A percentile compares a stretch with the other conserved stretches of the same genome.
phyloP scores from a whole-genome alignment of 2,329 filamentous ascomycete species.

The Xylaria arbuscula region DNA sequence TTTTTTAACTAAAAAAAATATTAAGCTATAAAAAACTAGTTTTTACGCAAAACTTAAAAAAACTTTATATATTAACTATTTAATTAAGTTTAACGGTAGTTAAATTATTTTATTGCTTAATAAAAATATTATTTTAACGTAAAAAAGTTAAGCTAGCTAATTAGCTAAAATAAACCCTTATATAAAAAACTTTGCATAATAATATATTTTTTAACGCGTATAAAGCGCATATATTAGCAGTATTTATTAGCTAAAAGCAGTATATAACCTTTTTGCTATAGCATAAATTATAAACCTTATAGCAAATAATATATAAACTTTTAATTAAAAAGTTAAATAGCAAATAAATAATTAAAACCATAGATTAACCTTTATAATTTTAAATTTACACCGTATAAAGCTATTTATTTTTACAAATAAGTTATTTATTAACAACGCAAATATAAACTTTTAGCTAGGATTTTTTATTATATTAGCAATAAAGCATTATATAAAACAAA shows the following conservation, averaged over 20 bases:
- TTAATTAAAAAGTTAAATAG: constrained; percentile 1
- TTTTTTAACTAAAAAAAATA: constrained; percentile 1
- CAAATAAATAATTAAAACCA: not conserved
- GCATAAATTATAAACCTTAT: not conserved
- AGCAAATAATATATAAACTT: not conserved
- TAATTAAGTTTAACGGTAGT: not conserved
- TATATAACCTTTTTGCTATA: no score
- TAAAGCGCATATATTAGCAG: no score
- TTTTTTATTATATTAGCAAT: constrained; percentile 6
- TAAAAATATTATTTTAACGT: not conserved
- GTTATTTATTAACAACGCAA: not conserved
- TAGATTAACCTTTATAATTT: no score
- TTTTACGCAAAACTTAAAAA: not conserved
- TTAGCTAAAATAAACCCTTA: not conserved
- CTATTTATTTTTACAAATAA: not conserved
- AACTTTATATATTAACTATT: not conserved
- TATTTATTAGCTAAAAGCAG: no score
- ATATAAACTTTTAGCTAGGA: not conserved
- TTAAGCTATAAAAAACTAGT: not conserved
- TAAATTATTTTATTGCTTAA: not conserved
- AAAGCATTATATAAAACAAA: not conserved
- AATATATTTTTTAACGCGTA: not conserved
- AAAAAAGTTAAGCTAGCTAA: not conserved
- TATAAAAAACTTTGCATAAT: not conserved
- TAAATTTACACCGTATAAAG: no score